phyloP scores from a whole-genome alignment of 1,139 yeast genomes.

The Hyphopichia khmerensis region DNA sequence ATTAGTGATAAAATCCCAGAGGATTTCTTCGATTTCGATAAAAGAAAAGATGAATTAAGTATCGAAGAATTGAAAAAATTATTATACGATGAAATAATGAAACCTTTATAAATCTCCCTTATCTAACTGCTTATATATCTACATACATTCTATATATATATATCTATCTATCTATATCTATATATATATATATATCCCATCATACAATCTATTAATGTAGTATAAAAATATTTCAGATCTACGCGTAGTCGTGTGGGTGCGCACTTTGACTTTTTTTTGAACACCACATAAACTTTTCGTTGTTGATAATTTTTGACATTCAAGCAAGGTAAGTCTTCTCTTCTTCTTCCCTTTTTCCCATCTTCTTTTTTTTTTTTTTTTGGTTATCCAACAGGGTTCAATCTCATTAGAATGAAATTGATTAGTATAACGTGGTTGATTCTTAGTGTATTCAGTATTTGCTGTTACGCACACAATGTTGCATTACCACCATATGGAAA shows the following conservation, averaged over 20 bases:
- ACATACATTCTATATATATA: not conserved
- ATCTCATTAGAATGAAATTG: not conserved
- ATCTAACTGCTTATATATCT: not conserved
- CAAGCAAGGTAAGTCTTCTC: no score
- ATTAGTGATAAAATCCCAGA: constrained; percentile 68
- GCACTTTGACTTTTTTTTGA: not conserved
- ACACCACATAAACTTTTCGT: not conserved
- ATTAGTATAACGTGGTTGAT: not conserved
- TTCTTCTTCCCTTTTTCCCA: no score
- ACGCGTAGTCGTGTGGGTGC: not conserved
- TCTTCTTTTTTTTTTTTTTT: no score
- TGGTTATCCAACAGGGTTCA: no score
- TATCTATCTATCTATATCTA: no score
- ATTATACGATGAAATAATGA: constrained; percentile 62
- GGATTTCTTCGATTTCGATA: constrained; percentile 81
- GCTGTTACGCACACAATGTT: constrained; percentile 71
- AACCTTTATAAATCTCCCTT: constrained; percentile 23
- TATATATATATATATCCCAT: no score
- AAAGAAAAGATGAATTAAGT: constrained; percentile 66
- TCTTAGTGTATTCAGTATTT: not conserved
- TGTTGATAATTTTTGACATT: not conserved
- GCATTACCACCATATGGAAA: constrained; percentile 81
- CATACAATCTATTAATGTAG: no score
- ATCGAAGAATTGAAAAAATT: constrained; percentile 69
- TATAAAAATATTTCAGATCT: no score